Base-by-base conservation (phyloP, 192 early-diverging fungal species). In the Chytriomyces sp. region DNA sequence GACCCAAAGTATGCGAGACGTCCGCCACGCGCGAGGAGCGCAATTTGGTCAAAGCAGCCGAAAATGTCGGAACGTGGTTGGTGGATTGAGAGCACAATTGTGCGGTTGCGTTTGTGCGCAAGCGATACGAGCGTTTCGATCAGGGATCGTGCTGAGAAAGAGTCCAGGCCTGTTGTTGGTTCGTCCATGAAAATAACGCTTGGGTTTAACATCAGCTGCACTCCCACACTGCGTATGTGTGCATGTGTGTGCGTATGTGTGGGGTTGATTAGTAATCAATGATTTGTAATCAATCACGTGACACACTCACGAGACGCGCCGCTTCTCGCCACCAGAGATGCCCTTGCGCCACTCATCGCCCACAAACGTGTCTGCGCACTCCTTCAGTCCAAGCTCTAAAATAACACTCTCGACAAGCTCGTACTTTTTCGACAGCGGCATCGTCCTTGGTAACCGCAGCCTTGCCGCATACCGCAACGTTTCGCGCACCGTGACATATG, bases 1-100 rank as follows among this genome's bases (percentile, higher is more conserved):
- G 90, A 83, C 24, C 93, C 93, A 76, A 82, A 86, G 67, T 90
- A 93, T 43, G 92, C 87, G 9, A 90, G 75, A 18, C 90, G 82
- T 5, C 84, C 84, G 23, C 93, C 93, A 26, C 87, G 82, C 59
- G 91, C 86, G 46, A 95, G 80, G 47, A 96, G 82, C 20, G 94
- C 88, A 26, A 96, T 89, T 72, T 89, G 86, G 85, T 97, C 93
- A 80, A 97, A 95, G 7, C 90, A 88, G 26, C 86, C 82, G 83
- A 95, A 95, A 66, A 94, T 91, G 69, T 93, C 90, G 7, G 91
- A 91, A 45, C 89, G 90, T 44, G 96, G 96, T 80, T 96, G 95
- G 75, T 97, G 96, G 72, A 97, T 94, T 2, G 93, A 92, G 79
- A 94, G 87, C 53, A 96, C 80, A 13, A 95, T 92, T 5, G 93